These are phyloP conservation scores for Suillus brevipes DNA, from an alignment of 768 basidiomycete species.

Conservation along the genomic window DNA sequence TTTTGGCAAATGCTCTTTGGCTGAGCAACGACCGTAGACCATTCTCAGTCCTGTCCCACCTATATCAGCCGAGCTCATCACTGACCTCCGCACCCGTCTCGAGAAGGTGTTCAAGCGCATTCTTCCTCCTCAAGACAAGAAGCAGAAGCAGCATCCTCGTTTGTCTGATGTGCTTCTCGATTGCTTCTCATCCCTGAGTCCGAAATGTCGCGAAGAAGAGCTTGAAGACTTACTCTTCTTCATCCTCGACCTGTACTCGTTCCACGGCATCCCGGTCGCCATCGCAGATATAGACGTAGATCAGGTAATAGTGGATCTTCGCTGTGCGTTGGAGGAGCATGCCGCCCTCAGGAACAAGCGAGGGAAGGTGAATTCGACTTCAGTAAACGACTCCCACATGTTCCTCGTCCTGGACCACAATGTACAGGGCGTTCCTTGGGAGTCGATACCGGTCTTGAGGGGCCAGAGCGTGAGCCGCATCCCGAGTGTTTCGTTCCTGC, in stretches of 20 bases:
- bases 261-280: conserved; percentile 86
- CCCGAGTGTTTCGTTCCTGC: conserved; percentile 84
- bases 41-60: conserved; percentile 54
- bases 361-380: conserved; percentile 24
- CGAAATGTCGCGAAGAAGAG: conserved; percentile 88
- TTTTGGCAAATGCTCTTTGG: background rate
- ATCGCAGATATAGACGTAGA: conserved; percentile 90
- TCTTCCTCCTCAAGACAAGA: conserved; percentile 60
- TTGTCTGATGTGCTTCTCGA: conserved; percentile 78
- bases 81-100: conserved; percentile 62
- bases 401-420: conserved; percentile 92
- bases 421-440: conserved; percentile 91
- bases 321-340: conserved; percentile 74
- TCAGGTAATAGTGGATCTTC: conserved; percentile 85
- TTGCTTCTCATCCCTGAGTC: conserved; percentile 82
- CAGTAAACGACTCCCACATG: conserved; percentile 61
- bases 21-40: conserved; percentile 42
- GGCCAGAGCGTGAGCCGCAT: conserved; percentile 90
- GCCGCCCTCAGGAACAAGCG: conserved; percentile 37
- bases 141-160: conserved; percentile 53
- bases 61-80: conserved; percentile 45
- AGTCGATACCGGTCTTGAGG: conserved; percentile 84
- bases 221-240: conserved; percentile 94
- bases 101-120: conserved; percentile 75
- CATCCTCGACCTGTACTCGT: conserved; percentile 90